phyloP scores from a whole-genome alignment of 345 rosid species.

The Leavenworthia alabamica region DNA sequence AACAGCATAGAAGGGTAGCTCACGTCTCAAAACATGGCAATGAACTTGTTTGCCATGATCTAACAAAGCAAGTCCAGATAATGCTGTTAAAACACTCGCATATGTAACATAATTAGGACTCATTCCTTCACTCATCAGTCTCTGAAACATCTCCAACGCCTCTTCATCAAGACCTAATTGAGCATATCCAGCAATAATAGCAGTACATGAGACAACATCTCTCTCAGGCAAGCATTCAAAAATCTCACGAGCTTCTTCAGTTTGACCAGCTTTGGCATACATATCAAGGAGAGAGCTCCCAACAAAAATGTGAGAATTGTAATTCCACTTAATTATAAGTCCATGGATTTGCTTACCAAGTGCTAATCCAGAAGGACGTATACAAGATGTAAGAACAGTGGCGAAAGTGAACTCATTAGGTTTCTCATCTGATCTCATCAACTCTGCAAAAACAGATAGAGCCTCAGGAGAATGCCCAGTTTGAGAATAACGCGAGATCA shows the following conservation, averaged over 20 bases:
- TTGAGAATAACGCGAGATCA: conserved; percentile 85
- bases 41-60: conserved; percentile 87
- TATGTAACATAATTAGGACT: conserved; percentile 75
- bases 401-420: conserved; percentile 85
- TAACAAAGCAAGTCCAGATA: conserved; percentile 77
- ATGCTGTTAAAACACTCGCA: conserved; percentile 65
- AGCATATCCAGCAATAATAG: conserved; percentile 87
- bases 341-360: conserved; percentile 80
- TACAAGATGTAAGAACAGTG: conserved; percentile 59
- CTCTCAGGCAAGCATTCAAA: conserved; percentile 70
- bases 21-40: conserved; percentile 56
- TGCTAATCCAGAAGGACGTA: conserved; percentile 40
- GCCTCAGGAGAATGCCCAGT: conserved; percentile 50
- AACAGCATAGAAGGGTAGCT: conserved; percentile 51
- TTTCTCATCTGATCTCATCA: conserved; percentile 61
- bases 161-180: conserved; percentile 74
- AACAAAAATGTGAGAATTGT: conserved; percentile 56
- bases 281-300: conserved; percentile 96
- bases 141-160: conserved; percentile 61
- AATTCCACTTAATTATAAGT: conserved; percentile 46
- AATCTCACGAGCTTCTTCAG: conserved; percentile 66
- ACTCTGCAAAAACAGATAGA: conserved; percentile 49
- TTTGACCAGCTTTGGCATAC: conserved; percentile 84
- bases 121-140: conserved; percentile 65
- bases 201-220: conserved; percentile 93